Conservation (phyloP, 495 filamentous ascomycete genomes). For the Emericellopsis terricola region DNA sequence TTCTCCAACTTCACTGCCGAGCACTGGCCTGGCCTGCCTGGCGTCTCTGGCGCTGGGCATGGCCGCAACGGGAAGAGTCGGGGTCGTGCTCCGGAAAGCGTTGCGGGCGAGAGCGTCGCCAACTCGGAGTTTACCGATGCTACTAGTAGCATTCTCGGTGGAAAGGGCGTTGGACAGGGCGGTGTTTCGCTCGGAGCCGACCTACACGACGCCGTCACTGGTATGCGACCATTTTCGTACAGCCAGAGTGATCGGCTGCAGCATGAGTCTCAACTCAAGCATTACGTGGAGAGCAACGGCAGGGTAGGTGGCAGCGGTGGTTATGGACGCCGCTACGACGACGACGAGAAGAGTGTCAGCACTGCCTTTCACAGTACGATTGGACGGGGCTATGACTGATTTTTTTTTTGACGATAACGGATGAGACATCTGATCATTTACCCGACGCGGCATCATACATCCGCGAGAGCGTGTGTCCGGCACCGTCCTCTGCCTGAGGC, state of each 20-base stretch:
- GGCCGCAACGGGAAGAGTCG: conserved; percentile 34
- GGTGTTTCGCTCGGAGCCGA: conserved; percentile 74
- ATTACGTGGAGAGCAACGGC: conserved; percentile 70
- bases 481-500: too few species aligned
- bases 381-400: conserved; percentile 84
- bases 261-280: too few species aligned
- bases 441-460: too few species aligned
- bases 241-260: conserved; percentile 40
- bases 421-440: too few species aligned
- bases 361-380: conserved; percentile 94
- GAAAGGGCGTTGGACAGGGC: conserved; percentile 44
- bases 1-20: conserved; percentile 82
- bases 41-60: conserved; percentile 43
- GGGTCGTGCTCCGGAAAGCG: conserved; percentile 47
- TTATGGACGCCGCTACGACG: conserved; percentile 68
- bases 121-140: conserved; percentile 76
- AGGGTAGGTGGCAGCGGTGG: conserved; percentile 44
- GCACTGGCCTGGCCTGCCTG: conserved; percentile 69
- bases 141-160: conserved; percentile 54
- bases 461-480: too few species aligned
- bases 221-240: conserved; percentile 23
- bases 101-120: conserved; percentile 80
- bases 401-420: too few species aligned
- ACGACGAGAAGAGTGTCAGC: conserved; percentile 87
- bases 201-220: conserved; percentile 42